Evolutionary conservation across 73 alveolate genomes (phyloP), one percentile per base, ranked within the genome.

Genomic region (Paramecium caudatum): DNA sequence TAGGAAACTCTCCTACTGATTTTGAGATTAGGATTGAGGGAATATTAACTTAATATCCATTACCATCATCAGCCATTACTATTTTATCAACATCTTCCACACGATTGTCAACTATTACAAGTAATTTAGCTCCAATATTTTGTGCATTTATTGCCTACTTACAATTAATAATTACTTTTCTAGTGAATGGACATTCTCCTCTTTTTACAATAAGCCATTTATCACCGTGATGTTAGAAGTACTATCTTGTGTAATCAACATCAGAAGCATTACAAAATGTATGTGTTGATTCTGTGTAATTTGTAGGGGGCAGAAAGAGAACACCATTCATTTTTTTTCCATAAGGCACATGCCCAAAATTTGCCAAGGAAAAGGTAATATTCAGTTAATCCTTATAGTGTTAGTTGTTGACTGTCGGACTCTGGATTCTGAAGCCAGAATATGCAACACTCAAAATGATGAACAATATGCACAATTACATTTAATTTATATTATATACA

Each of bases 31-130:
- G 63, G 48, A 93, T 90, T 17, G 95, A 92, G 4, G 97, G 97
- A n/a, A 93, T 93, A 17, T 39, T 13, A 9, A 93, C 82, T 91
- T 82, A 30, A 83, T 93, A 91, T 55, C 97, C 97, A 65, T 70
- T 82, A 10, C 96, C 96, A 70, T 93, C 96, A 91, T 93, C 96
- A 49, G 95, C 94, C 87, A 93, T 90, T 63, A 82, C 70, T 82
- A 88, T 93, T 30, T 45, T 90, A 70, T 93, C 93, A 13, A 91
- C 93, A 16, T 83, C 84, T 47, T 82, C 95, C 45, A 90, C 94
- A 21, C 45, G 36, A 74, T 74, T 45, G 21, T 74, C 68, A n/a
- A 45, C 88, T 0, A 74, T 45, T 41, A 74, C 19, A 23, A 74
- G 15, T 23, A 74, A 10, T 17, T 5, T 74, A 41, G 88, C 62